phyloP scores from a whole-genome alignment of 2,329 filamentous ascomycete species.

The Ploettnerulaceae sp. region DNA sequence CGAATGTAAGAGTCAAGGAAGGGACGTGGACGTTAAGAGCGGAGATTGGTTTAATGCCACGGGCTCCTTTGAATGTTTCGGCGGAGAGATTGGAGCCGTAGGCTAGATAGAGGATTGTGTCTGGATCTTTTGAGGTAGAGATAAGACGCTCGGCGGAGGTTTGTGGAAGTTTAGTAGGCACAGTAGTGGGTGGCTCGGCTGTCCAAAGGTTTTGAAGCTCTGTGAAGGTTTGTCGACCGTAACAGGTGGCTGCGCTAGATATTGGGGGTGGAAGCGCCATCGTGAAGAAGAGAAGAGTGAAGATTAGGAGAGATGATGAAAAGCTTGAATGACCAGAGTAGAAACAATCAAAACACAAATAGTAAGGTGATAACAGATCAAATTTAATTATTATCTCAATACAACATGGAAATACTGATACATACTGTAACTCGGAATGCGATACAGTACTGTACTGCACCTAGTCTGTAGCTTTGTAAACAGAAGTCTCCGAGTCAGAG shows the following conservation, averaged over 20 bases:
- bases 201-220: slow-evolving; percentile 14
- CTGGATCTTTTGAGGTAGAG: slow-evolving; percentile 37
- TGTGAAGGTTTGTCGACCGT: slow-evolving; percentile 4
- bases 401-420: no score
- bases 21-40: slow-evolving; percentile 80
- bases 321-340: no score
- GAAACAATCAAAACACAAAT: neutral
- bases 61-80: slow-evolving; percentile 70
- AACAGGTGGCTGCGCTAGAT: neutral
- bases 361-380: neutral
- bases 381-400: no score
- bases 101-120: slow-evolving; percentile 76
- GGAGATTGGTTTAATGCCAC: slow-evolving; percentile 77
- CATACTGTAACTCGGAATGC: no score
- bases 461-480: no score
- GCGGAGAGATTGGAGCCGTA: slow-evolving; percentile 88
- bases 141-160: slow-evolving; percentile 17
- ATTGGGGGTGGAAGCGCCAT: slow-evolving; percentile 6
- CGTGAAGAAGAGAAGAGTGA: neutral
- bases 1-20: slow-evolving; percentile 72
- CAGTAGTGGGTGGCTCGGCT: neutral
- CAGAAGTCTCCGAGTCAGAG: no score
- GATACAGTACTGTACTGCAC: no score
- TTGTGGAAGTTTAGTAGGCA: slow-evolving; percentile 7
- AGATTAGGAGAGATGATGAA: neutral